These are phyloP conservation scores for Penicillium vulpinum DNA, from an alignment of 2,329 filamentous ascomycete genomes.

Conservation along the genomic window DNA sequence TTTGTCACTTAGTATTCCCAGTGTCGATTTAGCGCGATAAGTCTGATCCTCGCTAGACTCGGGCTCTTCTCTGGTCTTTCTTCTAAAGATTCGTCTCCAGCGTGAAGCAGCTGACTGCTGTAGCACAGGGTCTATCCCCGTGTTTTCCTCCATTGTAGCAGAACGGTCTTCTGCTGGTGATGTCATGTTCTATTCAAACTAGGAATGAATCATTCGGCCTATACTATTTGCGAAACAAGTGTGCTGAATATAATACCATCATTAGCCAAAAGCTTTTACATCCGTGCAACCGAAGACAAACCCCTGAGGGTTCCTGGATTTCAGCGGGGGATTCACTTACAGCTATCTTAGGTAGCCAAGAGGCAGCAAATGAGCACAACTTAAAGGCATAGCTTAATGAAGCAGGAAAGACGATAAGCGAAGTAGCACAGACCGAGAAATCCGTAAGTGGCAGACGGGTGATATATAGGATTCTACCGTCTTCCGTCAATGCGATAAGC, in stretches of 20 bases:
- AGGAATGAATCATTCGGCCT: not conserved
- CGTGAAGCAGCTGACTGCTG: conserved; percentile 3
- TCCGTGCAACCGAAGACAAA: not conserved
- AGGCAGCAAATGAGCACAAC: conserved; percentile 4
- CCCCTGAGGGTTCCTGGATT: too few species aligned
- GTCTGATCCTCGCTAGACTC: conserved; percentile 17
- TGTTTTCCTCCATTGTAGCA: not conserved
- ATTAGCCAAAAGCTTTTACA: not conserved
- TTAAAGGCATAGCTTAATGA: conserved; percentile 14
- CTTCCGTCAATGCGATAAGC: not conserved
- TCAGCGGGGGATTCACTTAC: not conserved
- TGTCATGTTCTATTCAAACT: conserved; percentile 2
- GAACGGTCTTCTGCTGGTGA: conserved; percentile 4
- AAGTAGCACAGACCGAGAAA: not conserved
- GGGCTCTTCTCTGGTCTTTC: not conserved
- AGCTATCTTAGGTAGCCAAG: not conserved
- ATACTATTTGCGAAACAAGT: not conserved
- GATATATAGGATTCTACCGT: conserved; percentile 1
- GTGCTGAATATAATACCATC: not conserved
- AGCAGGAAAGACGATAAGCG: not conserved
- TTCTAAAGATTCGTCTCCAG: conserved; percentile 25
- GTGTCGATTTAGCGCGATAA: conserved; percentile 51
- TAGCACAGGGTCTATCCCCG: not conserved
- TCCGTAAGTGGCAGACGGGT: not conserved
- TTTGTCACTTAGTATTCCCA: conserved; percentile 82